These are phyloP conservation scores for Fonsecaea erecta DNA, from an alignment of 2,329 filamentous ascomycete genomes.

Conservation along the genomic window DNA sequence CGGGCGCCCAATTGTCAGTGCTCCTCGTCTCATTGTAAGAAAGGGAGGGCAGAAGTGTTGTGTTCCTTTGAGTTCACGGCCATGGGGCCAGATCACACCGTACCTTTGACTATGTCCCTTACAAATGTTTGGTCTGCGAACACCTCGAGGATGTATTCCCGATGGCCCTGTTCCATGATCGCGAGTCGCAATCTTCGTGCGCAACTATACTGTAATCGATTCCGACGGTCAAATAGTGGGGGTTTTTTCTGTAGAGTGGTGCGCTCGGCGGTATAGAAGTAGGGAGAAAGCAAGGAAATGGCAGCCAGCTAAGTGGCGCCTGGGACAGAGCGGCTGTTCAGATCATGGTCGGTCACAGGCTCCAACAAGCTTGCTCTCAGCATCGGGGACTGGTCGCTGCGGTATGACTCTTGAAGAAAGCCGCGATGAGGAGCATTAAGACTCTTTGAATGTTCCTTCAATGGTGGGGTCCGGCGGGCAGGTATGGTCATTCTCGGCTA, in stretches of 20 bases:
- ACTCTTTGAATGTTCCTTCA: slow-evolving; percentile 13
- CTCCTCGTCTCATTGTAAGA: background rate
- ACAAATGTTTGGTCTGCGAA: slow-evolving; percentile 90
- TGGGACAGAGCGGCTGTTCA: slow-evolving; percentile 21
- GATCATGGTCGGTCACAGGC: slow-evolving; percentile 31
- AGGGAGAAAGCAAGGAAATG: slow-evolving; percentile 9
- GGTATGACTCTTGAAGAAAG: slow-evolving; percentile 4
- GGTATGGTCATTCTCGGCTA: slow-evolving; percentile 16
- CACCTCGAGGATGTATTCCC: slow-evolving; percentile 91
- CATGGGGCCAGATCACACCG: slow-evolving; percentile 30
- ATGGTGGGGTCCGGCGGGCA: slow-evolving; percentile 19
- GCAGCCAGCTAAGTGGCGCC: slow-evolving; percentile 38
- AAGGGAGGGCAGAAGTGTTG: slow-evolving; percentile 21
- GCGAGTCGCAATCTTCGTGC: slow-evolving; percentile 9
- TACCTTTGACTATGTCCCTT: slow-evolving; percentile 91
- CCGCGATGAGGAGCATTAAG: slow-evolving; percentile 14
- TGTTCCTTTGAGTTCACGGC: background rate
- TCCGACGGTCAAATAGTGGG: slow-evolving; percentile 15
- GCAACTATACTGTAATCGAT: slow-evolving; percentile 9
- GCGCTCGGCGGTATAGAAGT: background rate
- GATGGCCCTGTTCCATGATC: slow-evolving; percentile 58
- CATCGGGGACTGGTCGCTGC: slow-evolving; percentile 10
- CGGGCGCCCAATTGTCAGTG: slow-evolving; percentile 1
- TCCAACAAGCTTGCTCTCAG: slow-evolving; percentile 18
- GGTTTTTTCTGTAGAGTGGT: slow-evolving; percentile 12